Percentiles rank a stretch among this genome's conserved stretches.
Conservation (phyloP, 2,329 filamentous ascomycete genomes). For the Pseudogymnoascus sp. region DNA sequence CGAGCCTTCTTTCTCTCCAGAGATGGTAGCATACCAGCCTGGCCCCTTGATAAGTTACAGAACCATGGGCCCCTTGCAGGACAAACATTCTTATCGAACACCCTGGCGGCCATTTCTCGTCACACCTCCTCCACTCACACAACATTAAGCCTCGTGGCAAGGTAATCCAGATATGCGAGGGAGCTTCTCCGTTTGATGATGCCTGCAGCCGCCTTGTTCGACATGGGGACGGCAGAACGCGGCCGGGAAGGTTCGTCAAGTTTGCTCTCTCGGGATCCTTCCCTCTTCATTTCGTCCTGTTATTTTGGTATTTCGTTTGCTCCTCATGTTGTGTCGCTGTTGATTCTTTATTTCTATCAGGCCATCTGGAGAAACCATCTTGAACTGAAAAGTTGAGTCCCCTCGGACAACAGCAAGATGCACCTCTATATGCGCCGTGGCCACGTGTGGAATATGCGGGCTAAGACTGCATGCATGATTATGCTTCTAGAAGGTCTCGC, state of each 20-base stretch:
- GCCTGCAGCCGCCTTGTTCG: constrained; percentile 1
- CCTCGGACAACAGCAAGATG: not conserved
- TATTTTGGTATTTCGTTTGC: not conserved
- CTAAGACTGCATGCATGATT: not conserved
- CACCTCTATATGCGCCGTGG: not conserved
- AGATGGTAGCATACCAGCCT: not conserved
- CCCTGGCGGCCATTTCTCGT: not conserved
- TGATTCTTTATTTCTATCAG: constrained; percentile 1
- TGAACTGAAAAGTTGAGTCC: not conserved
- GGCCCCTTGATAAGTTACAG: not conserved
- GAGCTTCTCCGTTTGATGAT: not conserved
- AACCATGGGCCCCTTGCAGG: not conserved
- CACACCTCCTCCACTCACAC: not conserved
- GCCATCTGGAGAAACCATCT: constrained; percentile 1
- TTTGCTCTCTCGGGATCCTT: not conserved
- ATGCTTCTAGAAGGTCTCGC: constrained; percentile 1
- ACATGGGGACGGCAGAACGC: not conserved
- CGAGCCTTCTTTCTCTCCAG: not conserved
- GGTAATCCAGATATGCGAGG: constrained; percentile 4
- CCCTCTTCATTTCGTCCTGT: not conserved
- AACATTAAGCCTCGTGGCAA: not conserved
- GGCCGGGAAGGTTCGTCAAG: not conserved
- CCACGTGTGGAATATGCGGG: not conserved
- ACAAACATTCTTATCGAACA: not conserved
- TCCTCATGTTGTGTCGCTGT: not conserved